These are phyloP conservation scores for Linnemannia exigua DNA, from an alignment of 192 early-diverging fungal genomes.

Conservation along the genomic window DNA sequence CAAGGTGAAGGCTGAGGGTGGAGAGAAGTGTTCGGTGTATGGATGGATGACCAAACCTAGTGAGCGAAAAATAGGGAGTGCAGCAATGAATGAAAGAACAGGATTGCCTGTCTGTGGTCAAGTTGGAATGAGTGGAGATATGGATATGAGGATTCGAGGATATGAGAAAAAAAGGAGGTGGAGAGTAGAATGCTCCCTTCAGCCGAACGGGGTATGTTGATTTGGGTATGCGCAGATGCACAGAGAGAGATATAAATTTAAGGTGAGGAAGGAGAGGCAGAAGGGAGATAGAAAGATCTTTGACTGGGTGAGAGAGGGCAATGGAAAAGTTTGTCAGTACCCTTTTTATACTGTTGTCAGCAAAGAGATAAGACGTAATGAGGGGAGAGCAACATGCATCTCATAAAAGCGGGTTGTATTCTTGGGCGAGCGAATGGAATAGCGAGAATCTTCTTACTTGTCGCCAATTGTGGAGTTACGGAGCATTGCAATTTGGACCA, in stretches of 20 bases:
- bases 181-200: conserved; percentile 6
- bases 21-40: not conserved
- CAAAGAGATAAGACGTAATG: not conserved
- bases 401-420: not conserved
- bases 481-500: not conserved
- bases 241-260: not conserved
- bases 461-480: not conserved
- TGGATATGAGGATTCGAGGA: conserved; percentile 33
- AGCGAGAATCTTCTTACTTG: not conserved
- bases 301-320: not conserved
- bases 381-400: not conserved
- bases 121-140: conserved; percentile 50
- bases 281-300: not conserved
- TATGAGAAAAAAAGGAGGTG: conserved; percentile 24
- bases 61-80: not conserved
- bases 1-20: not conserved
- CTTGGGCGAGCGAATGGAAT: not conserved
- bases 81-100: not conserved
- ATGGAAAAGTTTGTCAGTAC: not conserved
- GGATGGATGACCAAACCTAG: not conserved
- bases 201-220: not conserved
- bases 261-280: not conserved
- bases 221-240: too few relatives aligned
- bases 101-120: conserved; percentile 8
- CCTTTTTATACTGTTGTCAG: not conserved